Evolutionary conservation across 768 basidiomycete genomes (phyloP).

Genomic region (Galerina marginata): DNA sequence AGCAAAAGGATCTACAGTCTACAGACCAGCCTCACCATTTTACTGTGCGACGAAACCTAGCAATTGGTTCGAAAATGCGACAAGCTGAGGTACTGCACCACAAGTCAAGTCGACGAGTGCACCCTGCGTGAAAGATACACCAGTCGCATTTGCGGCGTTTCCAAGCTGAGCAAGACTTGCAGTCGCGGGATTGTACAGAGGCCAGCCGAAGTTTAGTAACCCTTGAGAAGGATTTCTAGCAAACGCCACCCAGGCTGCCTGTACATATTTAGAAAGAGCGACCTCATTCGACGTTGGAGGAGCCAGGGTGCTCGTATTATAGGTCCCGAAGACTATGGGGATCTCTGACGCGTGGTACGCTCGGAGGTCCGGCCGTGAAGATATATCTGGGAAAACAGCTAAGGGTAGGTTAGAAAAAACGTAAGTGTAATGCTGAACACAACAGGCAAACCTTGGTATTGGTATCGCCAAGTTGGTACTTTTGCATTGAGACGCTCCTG

Average conservation of each 20-base stretch:
- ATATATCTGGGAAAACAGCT: conserved; percentile 45
- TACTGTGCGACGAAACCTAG: background rate
- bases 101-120: conserved; percentile 20
- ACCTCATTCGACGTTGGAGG: conserved; percentile 29
- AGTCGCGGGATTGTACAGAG: conserved; percentile 16
- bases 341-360: conserved; percentile 46
- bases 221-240: conserved; percentile 43
- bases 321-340: conserved; percentile 45
- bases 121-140: conserved; percentile 18
- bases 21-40: too few relatives aligned
- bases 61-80: conserved; percentile 4
- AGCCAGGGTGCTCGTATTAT: conserved; percentile 29
- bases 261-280: conserved; percentile 40
- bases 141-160: conserved; percentile 23
- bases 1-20: too few relatives aligned
- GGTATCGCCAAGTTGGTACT: conserved; percentile 34
- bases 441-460: conserved; percentile 29
- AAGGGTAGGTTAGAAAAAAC: background rate
- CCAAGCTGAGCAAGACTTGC: conserved; percentile 24
- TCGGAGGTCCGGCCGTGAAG: conserved; percentile 36
- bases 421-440: background rate
- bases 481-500: conserved; percentile 33
- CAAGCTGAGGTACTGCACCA: conserved; percentile 3
- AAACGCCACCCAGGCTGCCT: conserved; percentile 47
- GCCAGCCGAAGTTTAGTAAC: conserved; percentile 27